A percentile compares a stretch with the other conserved stretches of the same genome.
phyloP scores from a whole-genome alignment of 352 stramenopile genomes.

The Phytophthora europaea region DNA sequence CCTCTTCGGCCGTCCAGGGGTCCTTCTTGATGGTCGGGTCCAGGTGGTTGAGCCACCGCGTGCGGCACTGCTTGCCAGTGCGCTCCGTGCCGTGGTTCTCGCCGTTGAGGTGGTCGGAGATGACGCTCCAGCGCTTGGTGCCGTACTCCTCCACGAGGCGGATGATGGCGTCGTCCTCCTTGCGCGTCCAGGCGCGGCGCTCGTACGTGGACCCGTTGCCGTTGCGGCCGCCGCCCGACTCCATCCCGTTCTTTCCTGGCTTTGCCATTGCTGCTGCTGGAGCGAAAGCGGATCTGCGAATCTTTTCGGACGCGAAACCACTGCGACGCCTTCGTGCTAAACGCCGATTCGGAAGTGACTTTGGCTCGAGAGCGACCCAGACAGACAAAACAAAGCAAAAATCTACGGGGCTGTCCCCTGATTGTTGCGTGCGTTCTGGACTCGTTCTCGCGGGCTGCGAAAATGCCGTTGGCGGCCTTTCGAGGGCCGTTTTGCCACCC shows the following conservation, averaged over 20 bases:
- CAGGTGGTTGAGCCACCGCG: constrained; percentile 86
- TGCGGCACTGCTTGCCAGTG: constrained; percentile 88
- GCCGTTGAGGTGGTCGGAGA: constrained; percentile 88
- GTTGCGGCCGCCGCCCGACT: constrained; percentile 20
- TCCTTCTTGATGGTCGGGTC: constrained; percentile 91
- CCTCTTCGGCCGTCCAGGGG: constrained; percentile 90
- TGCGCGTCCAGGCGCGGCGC: constrained; percentile 84
- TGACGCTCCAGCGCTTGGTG: constrained; percentile 90
- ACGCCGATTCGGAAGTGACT: constrained; percentile 15
- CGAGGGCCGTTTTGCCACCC: constrained; percentile 26
- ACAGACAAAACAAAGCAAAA: background rate
- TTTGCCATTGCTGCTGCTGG: constrained; percentile 62
- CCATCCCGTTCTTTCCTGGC: constrained; percentile 59
- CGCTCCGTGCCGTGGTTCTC: constrained; percentile 88
- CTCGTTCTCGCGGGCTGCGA: constrained; percentile 24
- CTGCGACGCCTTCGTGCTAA: background rate
- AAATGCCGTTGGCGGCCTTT: constrained; percentile 41
- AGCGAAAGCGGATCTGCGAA: constrained; percentile 41
- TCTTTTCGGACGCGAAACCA: constrained; percentile 41
- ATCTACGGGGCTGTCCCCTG: constrained; percentile 11
- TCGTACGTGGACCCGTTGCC: constrained; percentile 81
- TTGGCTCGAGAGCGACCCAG: background rate
- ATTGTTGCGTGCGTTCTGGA: constrained; percentile 18
- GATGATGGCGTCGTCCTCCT: constrained; percentile 89
- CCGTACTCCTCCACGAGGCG: constrained; percentile 88